phyloP scores from a whole-genome alignment of 768 basidiomycete species.

The Pleurotus ostreatus region DNA sequence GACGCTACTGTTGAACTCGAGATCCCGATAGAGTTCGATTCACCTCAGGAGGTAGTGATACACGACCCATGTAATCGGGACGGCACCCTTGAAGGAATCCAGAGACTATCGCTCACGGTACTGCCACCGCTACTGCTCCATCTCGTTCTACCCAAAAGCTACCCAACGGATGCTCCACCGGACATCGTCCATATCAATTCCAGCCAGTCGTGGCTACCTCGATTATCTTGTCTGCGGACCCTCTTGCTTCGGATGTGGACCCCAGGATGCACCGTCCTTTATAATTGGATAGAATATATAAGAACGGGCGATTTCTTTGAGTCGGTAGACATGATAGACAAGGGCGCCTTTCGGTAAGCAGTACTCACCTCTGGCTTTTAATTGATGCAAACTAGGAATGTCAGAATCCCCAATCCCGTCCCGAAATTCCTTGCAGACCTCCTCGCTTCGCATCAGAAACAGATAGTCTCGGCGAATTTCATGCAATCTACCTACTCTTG shows the following conservation, averaged over 20 bases:
- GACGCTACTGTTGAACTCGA: constrained; percentile 50
- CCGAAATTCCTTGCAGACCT: constrained; percentile 48
- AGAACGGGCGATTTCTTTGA: constrained; percentile 62
- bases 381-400: constrained; percentile 8
- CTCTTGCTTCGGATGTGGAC: constrained; percentile 56
- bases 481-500: constrained; percentile 65
- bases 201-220: constrained; percentile 57
- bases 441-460: constrained; percentile 46
- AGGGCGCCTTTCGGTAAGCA: constrained; percentile 35
- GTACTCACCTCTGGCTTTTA: constrained; percentile 1
- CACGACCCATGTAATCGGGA: constrained; percentile 11
- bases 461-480: constrained; percentile 49
- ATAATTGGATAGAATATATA: constrained; percentile 70
- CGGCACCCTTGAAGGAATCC: background rate
- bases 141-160: constrained; percentile 46
- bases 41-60: constrained; percentile 4
- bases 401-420: constrained; percentile 53
- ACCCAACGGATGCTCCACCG: constrained; percentile 55
- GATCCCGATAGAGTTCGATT: constrained; percentile 58
- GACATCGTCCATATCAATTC: constrained; percentile 49
- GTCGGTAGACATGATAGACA: constrained; percentile 33
- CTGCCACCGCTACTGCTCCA: constrained; percentile 65
- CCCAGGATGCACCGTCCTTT: constrained; percentile 57
- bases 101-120: constrained; percentile 34
- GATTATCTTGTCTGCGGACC: constrained; percentile 29